Evolutionary conservation across 169 alveolate species (phyloP), one percentile per base, ranked within the genome.

Genomic region (Plasmodium relictum): DNA sequence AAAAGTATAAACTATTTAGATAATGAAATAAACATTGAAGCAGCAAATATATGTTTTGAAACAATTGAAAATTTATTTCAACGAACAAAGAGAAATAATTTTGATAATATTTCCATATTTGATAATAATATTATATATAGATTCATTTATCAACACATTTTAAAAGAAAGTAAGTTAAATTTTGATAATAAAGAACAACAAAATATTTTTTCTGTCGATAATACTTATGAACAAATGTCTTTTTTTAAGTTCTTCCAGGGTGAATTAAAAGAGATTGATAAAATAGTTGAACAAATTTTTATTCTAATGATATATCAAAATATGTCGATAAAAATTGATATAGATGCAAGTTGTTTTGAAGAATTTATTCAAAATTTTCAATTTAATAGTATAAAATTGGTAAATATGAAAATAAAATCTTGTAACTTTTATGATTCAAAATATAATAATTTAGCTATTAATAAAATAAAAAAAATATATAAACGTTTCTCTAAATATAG

Each of bases 381-480:
- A 0, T 83, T 83, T 68, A n/a, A 66, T 6, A 42, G 14, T 24
- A 20, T 83, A 22, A 68, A 31, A 12, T 71, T 83, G 16, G 37
- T 26, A 9, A 45, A 66, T 44, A 52, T 83, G 31, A 69, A 83
- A 10, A 26, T 83, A 7, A 37, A 83, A 12, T 50, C 66, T 0
- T 61, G 91, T 16, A 83, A 66, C 37, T 42, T 83, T 56, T 6
- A 7, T 31, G 0, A 68, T 26, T 6, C 74, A 26, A 48, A 24
- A 20, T 83, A 83, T 59, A 59, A 31, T 20, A 39, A 66, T 41
- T 2, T 68, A 41, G 85, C 91, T 44, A 68, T 71, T 7, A 58
- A 66, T 37, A 83, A 83, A 31, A 61, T 83, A 74, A 83, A 83
- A 58, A 83, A 83, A 26, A 16, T 68, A 6, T 83, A 83, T 52